Evolutionary conservation across 2,329 filamentous ascomycete genomes (phyloP).

Genomic region (Onygena corvina): DNA sequence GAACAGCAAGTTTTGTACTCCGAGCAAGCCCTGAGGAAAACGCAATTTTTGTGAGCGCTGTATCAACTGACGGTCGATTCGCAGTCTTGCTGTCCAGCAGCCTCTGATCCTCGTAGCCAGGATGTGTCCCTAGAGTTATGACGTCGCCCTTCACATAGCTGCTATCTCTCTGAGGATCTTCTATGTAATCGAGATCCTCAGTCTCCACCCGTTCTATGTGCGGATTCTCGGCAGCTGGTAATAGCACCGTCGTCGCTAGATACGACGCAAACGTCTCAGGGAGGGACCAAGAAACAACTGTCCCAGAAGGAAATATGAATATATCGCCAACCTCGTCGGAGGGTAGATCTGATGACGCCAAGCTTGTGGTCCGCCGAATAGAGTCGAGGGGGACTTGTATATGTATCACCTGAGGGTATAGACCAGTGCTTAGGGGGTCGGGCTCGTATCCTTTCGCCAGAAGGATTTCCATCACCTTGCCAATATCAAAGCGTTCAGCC

Average conservation of each 20-base stretch:
- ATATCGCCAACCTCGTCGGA: constrained; percentile 59
- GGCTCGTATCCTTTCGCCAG: constrained; percentile 47
- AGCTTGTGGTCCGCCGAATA: constrained; percentile 34
- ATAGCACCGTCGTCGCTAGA: constrained; percentile 58
- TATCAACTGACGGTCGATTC: constrained; percentile 38
- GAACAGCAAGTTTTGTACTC: constrained; percentile 82
- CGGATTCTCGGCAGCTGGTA: constrained; percentile 62
- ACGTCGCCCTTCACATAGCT: constrained; percentile 76
- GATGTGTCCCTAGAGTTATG: constrained; percentile 73
- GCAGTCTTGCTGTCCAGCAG: constrained; percentile 17
- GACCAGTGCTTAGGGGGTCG: constrained; percentile 50
- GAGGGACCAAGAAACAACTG: constrained; percentile 83
- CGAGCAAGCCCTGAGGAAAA: constrained; percentile 90
- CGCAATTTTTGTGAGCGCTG: constrained; percentile 80
- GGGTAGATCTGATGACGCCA: constrained; percentile 27
- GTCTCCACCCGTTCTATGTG: constrained; percentile 64
- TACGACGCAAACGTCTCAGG: constrained; percentile 59
- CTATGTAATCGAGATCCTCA: constrained; percentile 78
- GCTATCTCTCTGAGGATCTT: constrained; percentile 59
- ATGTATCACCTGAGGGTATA: constrained; percentile 56
- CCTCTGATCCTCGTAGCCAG: constrained; percentile 20
- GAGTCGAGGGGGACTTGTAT: constrained; percentile 40
- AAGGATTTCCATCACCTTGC: constrained; percentile 46
- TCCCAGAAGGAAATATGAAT: constrained; percentile 91
- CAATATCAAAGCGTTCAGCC: constrained; percentile 54